These are phyloP conservation scores for Pythium dissimile DNA, from an alignment of 352 stramenopile species.

Conservation along the genomic window DNA sequence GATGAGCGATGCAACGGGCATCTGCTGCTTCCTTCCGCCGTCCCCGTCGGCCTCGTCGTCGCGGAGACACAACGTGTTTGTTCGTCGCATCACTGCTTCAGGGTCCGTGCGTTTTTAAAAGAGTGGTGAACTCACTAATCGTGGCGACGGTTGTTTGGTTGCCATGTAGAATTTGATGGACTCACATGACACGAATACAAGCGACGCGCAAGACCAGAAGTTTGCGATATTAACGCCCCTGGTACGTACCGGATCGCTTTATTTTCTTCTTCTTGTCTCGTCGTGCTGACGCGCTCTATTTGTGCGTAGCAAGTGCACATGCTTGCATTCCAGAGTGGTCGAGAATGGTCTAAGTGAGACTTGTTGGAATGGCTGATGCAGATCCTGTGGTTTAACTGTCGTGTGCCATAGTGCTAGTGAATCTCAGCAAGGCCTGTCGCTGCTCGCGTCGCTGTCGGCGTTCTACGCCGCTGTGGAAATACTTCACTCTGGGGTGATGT, in stretches of 20 bases:
- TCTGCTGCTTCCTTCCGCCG: constrained; percentile 66
- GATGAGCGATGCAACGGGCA: constrained; percentile 64
- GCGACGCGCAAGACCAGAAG: constrained; percentile 63
- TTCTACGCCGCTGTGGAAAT: constrained; percentile 74
- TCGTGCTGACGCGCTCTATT: no score
- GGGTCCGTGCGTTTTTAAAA: neutral
- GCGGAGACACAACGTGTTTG: constrained; percentile 59
- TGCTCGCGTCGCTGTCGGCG: constrained; percentile 66
- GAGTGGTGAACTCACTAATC: no score
- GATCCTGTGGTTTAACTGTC: neutral
- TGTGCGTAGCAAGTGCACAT: constrained; percentile 72
- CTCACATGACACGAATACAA: constrained; percentile 36
- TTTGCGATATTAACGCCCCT: constrained; percentile 71
- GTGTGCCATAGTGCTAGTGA: constrained; percentile 49
- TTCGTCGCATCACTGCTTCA: constrained; percentile 18
- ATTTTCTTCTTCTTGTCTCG: neutral
- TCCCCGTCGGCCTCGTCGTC: constrained; percentile 26
- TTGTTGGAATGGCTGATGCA: neutral
- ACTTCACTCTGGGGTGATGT: constrained; percentile 69
- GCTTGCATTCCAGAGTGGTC: constrained; percentile 70
- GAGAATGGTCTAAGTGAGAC: constrained; percentile 55
- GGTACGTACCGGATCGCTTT: constrained; percentile 24
- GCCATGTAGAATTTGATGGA: constrained; percentile 49
- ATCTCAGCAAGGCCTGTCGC: constrained; percentile 72
- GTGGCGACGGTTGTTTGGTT: no score